Conservation (phyloP, 345 rosid genomes). For the Dipteronia sinensis region DNA sequence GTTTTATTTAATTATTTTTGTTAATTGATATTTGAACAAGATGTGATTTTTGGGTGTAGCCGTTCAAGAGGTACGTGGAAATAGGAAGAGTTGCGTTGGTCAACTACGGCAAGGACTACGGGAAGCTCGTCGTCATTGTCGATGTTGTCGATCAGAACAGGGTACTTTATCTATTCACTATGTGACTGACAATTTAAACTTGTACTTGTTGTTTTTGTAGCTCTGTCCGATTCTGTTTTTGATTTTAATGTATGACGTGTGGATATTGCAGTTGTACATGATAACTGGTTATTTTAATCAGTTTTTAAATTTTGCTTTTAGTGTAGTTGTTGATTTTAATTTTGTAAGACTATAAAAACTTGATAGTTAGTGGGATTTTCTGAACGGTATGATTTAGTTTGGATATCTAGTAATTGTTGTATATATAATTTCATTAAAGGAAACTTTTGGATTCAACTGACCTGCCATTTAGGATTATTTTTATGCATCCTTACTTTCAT, state of each 20-base stretch:
- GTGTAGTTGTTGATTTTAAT: background rate
- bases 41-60: slow-evolving; percentile 36
- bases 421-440: too few relatives aligned
- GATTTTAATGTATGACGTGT: background rate
- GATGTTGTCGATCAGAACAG: slow-evolving; percentile 91
- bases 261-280: slow-evolving; percentile 54
- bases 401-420: background rate
- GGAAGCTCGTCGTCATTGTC: slow-evolving; percentile 87
- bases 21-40: background rate
- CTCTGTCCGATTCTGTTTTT: background rate
- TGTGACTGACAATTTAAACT: background rate
- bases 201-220: background rate
- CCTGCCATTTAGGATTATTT: too few relatives aligned
- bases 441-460: too few relatives aligned
- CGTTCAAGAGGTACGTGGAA: slow-evolving; percentile 94
- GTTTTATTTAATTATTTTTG: too few relatives aligned
- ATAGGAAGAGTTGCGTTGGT: slow-evolving; percentile 91
- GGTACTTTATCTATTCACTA: slow-evolving; percentile 27
- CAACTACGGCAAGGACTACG: slow-evolving; percentile 86
- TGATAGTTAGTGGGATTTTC: too few relatives aligned
- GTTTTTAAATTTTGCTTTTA: background rate
- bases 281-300: slow-evolving; percentile 50
- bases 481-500: background rate
- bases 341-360: background rate
- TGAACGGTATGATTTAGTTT: background rate